Base-by-base conservation (phyloP, 352 stramenopile genomes). In the Pythium monospermum region DNA sequence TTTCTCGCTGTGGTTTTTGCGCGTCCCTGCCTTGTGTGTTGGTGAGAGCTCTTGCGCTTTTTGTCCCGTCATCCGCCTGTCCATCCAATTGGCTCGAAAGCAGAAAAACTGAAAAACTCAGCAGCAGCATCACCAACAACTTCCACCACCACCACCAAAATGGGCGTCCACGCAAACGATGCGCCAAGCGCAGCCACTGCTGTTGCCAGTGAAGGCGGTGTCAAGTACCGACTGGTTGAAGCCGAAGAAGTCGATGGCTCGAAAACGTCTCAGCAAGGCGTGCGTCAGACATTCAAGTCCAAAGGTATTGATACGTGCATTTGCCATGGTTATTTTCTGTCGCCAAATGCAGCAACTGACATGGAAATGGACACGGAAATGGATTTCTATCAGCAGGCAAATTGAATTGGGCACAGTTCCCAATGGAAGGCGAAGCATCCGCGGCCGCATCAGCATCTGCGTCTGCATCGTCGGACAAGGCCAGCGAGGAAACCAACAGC, bases 191-290 rank as follows among this genome's bases (percentile, higher is more conserved):
- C 54, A 27, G 49, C 46, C 10, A 47, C 38, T 8, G 48, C 53
- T 21, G 57, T 60, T 19, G 44, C 50, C 33, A 58, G 49, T 13
- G 49, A 60, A 21, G 58, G 59, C 33, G 53, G 66, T 40, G 71
- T 91, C 68, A 93, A 93, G 70, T 93, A 91, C 66, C 79, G 66
- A 36, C 65, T 93, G 11, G 82, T 93, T 28, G 82, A 91, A 60
- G 82, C 82, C 8, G 82, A 93, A 43, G 82, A 93, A 51, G 82
- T 93, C 40, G 74, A 79, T 39, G 69, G 63, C 50, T 55, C 31
- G 31, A 76, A 83, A 45, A 23, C 25, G 26, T 28, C 39, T 26
- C 37, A 55, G 31, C 44, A 54, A 30, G 59, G 39, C 13, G 27
- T 27, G 6, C 18, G 18, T 48, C 13, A 32, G 19, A 27, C 23